Conservation (phyloP, 2,329 filamentous ascomycete species). For the Sporothrix schenckii region DNA sequence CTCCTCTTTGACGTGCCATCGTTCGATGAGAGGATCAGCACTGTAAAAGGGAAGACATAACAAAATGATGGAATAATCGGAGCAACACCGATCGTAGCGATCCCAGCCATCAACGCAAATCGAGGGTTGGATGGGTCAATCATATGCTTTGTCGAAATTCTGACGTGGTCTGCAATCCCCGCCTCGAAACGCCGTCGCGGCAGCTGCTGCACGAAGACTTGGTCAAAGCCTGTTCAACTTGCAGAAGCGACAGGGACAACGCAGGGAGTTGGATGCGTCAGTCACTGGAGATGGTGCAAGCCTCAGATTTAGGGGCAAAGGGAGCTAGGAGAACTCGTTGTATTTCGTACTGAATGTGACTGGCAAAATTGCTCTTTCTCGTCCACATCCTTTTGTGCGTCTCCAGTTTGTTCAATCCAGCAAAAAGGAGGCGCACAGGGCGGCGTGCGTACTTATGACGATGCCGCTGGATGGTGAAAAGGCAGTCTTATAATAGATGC, state of each 20-base stretch:
- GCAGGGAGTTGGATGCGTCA: slow-evolving; percentile 2
- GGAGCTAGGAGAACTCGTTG: neutral
- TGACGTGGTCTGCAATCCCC: neutral
- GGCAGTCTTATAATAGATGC: neutral
- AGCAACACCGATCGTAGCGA: neutral
- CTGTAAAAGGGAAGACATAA: neutral
- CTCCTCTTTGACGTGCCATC: slow-evolving; percentile 9
- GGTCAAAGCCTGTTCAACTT: neutral
- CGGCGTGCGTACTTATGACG: slow-evolving; percentile 14
- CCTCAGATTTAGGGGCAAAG: neutral
- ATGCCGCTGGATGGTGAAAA: neutral
- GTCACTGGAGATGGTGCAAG: slow-evolving; percentile 12
- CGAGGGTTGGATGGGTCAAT: neutral
- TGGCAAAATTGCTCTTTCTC: no score
- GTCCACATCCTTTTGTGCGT: neutral
- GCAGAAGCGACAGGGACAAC: slow-evolving; percentile 17
- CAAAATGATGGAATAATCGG: neutral
- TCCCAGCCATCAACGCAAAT: neutral
- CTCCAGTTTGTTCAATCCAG: slow-evolving; percentile 4
- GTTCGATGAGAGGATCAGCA: neutral
- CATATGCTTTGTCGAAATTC: neutral
- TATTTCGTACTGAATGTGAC: neutral
- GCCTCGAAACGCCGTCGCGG: slow-evolving; percentile 3
- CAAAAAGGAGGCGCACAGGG: neutral
- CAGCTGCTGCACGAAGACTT: neutral